Conservation (phyloP, 805 yeast genomes). For the Metschnikowia kofuensis region DNA sequence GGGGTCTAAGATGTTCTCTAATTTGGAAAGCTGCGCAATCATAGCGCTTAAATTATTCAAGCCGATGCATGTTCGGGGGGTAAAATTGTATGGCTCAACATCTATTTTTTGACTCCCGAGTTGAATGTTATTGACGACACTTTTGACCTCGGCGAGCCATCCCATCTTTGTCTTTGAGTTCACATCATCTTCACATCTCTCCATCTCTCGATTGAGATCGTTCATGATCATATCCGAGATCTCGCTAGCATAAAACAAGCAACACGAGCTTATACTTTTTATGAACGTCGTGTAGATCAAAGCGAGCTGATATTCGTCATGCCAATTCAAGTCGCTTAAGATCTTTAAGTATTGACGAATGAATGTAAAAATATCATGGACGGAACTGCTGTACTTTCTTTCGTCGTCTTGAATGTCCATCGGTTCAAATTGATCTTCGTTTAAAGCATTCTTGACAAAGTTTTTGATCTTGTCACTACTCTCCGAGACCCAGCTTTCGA, state of each 20-base stretch:
- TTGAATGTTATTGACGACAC: conserved; percentile 43
- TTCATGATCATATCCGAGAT: conserved; percentile 35
- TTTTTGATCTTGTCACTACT: conserved; percentile 45
- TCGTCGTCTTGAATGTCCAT: conserved; percentile 41
- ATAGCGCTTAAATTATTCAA: conserved; percentile 62
- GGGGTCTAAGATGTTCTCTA: conserved; percentile 59
- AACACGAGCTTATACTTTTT: conserved; percentile 60
- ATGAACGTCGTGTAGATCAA: conserved; percentile 57
- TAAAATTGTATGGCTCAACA: conserved; percentile 56
- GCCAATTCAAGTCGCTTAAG: conserved; percentile 65
- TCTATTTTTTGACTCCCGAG: conserved; percentile 32
- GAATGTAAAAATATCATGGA: conserved; percentile 63
- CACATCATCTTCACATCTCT: conserved; percentile 7
- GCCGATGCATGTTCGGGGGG: conserved; percentile 66
- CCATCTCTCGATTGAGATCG: conserved; percentile 41
- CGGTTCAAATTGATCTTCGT: conserved; percentile 56
- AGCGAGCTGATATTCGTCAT: conserved; percentile 59
- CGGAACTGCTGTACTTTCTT: conserved; percentile 55
- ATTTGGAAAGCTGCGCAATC: conserved; percentile 43
- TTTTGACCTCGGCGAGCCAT: conserved; percentile 55
- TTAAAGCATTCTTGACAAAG: conserved; percentile 54
- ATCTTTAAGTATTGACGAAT: conserved; percentile 56
- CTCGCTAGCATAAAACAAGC: conserved; percentile 48
- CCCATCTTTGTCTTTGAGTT: conserved; percentile 4
- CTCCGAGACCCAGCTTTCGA: conserved; percentile 39